phyloP scores from a whole-genome alignment of 1,284 basidiomycete genomes.

The Butyriboletus appendiculatus region DNA sequence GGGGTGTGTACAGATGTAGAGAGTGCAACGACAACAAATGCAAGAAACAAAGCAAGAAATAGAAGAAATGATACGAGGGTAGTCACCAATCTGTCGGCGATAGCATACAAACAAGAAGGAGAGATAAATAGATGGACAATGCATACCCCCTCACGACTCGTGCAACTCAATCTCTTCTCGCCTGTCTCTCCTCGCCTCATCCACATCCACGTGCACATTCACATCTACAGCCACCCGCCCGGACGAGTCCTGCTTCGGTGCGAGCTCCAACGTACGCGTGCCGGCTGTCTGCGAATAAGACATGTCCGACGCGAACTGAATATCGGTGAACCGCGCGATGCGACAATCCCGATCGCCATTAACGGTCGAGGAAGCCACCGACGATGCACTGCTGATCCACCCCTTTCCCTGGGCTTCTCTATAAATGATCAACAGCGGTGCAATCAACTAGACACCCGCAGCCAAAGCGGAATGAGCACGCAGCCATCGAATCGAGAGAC shows the following conservation, averaged over 20 bases:
- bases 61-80: too few species aligned
- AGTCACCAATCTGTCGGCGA: too few species aligned
- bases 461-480: conserved; percentile 1
- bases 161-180: conserved; percentile 67
- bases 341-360: conserved; percentile 11
- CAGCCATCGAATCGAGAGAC: background rate
- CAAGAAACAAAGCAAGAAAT: too few species aligned
- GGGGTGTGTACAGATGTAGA: too few species aligned
- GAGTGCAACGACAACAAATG: too few species aligned
- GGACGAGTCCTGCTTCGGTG: conserved; percentile 13
- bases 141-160: conserved; percentile 62
- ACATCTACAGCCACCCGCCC: background rate
- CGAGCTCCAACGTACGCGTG: conserved; percentile 2
- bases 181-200: conserved; percentile 19
- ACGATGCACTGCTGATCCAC: conserved; percentile 25
- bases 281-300: conserved; percentile 4
- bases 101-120: too few species aligned
- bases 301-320: conserved; percentile 24
- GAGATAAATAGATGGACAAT: background rate
- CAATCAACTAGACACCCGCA: conserved; percentile 22
- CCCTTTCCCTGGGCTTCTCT: conserved; percentile 32
- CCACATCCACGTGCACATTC: background rate
- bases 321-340: conserved; percentile 28
- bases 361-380: conserved; percentile 3
- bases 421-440: conserved; percentile 31